phyloP scores from a whole-genome alignment of 805 yeast species.

The Saccharomycopsis sp. region DNA sequence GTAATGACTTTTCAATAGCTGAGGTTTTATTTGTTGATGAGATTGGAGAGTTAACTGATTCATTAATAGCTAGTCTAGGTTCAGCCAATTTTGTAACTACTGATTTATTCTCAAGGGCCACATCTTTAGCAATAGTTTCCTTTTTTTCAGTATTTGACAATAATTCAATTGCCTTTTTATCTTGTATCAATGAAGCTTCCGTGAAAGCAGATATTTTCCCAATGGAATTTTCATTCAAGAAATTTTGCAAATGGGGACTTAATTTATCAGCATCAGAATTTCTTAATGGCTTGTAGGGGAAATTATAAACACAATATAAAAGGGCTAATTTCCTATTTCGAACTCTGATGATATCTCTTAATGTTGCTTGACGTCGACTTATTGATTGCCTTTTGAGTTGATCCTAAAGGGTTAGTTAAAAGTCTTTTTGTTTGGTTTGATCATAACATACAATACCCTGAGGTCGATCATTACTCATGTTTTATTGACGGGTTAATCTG shows the following conservation, averaged over 20 bases:
- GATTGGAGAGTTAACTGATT: too few species aligned
- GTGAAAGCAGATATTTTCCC: slow-evolving; percentile 35
- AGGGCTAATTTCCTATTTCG: slow-evolving; percentile 53
- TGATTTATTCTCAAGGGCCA: too few species aligned
- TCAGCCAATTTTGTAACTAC: too few species aligned
- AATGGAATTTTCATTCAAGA: slow-evolving; percentile 42
- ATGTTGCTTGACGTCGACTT: slow-evolving; percentile 11
- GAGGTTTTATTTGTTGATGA: too few species aligned
- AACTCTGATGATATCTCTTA: slow-evolving; percentile 31
- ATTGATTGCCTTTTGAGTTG: slow-evolving; percentile 15
- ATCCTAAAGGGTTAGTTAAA: slow-evolving; percentile 8
- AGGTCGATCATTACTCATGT: too few species aligned
- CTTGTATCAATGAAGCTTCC: slow-evolving; percentile 20
- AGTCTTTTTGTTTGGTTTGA: too few species aligned
- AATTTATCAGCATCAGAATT: slow-evolving; percentile 27
- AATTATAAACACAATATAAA: slow-evolving; percentile 46
- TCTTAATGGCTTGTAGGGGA: slow-evolving; percentile 36
- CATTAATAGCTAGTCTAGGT: too few species aligned
- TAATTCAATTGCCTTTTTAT: slow-evolving; percentile 3
- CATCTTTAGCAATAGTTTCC: too few species aligned
- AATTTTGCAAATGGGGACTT: slow-evolving; percentile 33
- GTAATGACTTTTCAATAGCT: too few species aligned
- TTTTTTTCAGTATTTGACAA: background rate
- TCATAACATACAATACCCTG: too few species aligned
- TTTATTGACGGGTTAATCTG: too few species aligned